Evolutionary conservation across 2,329 filamentous ascomycete genomes (phyloP).

Genomic region (Verruconis gallopava): DNA sequence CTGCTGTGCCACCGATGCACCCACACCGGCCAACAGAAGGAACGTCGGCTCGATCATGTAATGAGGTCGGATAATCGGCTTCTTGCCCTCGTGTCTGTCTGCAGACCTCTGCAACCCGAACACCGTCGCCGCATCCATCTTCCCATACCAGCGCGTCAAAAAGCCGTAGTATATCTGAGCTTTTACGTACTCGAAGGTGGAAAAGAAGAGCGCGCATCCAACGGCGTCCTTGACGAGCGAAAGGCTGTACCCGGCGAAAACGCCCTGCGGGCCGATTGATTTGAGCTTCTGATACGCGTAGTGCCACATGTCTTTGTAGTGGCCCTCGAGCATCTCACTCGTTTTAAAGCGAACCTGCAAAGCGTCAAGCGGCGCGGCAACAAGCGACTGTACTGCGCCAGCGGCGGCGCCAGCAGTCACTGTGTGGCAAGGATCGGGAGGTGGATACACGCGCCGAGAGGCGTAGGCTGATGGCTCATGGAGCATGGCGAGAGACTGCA

Average conservation of each 20-base stretch:
- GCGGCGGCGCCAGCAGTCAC: slow-evolving; percentile 59
- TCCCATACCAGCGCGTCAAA: slow-evolving; percentile 56
- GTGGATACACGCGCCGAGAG: slow-evolving; percentile 55
- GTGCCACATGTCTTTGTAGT: slow-evolving; percentile 53
- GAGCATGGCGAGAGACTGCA: slow-evolving; percentile 52
- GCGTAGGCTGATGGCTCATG: slow-evolving; percentile 52
- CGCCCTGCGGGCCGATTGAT: slow-evolving; percentile 59
- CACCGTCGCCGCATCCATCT: slow-evolving; percentile 24
- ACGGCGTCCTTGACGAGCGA: slow-evolving; percentile 57
- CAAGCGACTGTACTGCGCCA: slow-evolving; percentile 54
- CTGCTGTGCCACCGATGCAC: slow-evolving; percentile 57
- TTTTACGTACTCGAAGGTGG: slow-evolving; percentile 63
- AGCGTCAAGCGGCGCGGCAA: slow-evolving; percentile 64
- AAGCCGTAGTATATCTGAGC: slow-evolving; percentile 61
- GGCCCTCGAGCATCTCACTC: slow-evolving; percentile 44
- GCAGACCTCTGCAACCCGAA: slow-evolving; percentile 2
- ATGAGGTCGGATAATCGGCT: slow-evolving; percentile 53
- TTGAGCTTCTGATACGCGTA: slow-evolving; percentile 53
- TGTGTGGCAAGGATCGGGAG: slow-evolving; percentile 48
- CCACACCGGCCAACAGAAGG: slow-evolving; percentile 53
- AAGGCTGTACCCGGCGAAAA: slow-evolving; percentile 62
- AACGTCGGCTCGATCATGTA: slow-evolving; percentile 65
- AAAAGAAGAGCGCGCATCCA: slow-evolving; percentile 60
- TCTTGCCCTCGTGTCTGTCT: slow-evolving; percentile 15
- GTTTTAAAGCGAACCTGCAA: slow-evolving; percentile 61